Base-by-base conservation (phyloP, 306 rosid species). In the Rosa chinensis region DNA sequence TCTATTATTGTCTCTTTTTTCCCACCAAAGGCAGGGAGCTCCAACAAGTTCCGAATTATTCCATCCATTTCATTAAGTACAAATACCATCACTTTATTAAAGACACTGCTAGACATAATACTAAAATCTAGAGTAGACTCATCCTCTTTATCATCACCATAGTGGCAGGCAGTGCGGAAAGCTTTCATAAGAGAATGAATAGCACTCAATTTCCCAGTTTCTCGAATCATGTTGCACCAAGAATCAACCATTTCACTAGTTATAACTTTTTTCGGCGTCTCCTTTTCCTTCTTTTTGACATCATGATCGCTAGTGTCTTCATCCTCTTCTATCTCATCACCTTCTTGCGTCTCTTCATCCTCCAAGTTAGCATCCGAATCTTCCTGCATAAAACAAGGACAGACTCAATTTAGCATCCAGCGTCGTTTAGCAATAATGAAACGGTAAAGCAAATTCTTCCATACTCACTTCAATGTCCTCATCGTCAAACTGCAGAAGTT, bases 41-140 rank as follows among this genome's bases (percentile, higher is more conserved):
- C 92, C 79, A 92, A 85, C 86, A 89, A 79, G 20, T 84, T 90
- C 82, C 98, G 84, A 3, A 95, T 93, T 68, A 95, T 87, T 78
- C 94, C 90, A 78, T 95, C 98, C 99, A 95, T 92, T 81, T 95
- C 90, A 77, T 76, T 86, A 42, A 95, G 92, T 52, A 88, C 99
- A 85, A 90, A 84, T 77, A 91, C 66, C 98, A 95, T 95, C 84
- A 92, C 82, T 84, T 93, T 93, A 82, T 95, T 93, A 84, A 95
- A 95, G 52, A 95, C 99, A 25, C 84, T 81, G 66, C 97, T 95
- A 12, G 98, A 91, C 89, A 95, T 91, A 43, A 85, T 82, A 79
- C 90, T 89, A 66, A 93, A 88, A 76, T 93, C 88, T 53, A 82
- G 7, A 72, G 77, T 72, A 45, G 91, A 70, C 23, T 88, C 94